A percentile compares a stretch with the other conserved stretches of the same genome.
Conservation (phyloP, 2,329 filamentous ascomycete genomes). For the Tympanopsis confertula region DNA sequence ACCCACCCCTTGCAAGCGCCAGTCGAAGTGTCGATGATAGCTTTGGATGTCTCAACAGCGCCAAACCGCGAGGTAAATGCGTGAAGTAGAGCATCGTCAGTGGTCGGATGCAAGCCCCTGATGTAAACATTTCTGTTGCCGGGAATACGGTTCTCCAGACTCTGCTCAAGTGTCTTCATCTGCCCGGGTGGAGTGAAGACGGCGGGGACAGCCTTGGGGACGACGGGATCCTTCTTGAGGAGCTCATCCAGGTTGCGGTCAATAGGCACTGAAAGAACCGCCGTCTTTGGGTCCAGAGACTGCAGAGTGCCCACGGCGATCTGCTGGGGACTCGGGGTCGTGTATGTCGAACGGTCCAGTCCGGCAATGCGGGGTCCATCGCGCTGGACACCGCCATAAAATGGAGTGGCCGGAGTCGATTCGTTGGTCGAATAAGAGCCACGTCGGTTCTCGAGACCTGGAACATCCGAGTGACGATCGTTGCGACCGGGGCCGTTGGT, state of each 20-base stretch:
- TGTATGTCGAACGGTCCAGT: constrained; percentile 53
- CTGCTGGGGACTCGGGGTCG: constrained; percentile 55
- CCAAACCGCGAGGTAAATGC: constrained; percentile 80
- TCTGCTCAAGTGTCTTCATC: constrained; percentile 83
- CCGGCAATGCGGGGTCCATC: constrained; percentile 45
- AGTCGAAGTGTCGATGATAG: constrained; percentile 89
- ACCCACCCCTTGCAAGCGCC: constrained; percentile 90
- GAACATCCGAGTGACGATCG: constrained; percentile 40
- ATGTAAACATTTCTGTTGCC: constrained; percentile 98
- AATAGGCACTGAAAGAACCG: constrained; percentile 17
- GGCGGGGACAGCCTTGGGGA: constrained; percentile 82
- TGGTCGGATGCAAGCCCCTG: constrained; percentile 86
- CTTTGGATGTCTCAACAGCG: constrained; percentile 90
- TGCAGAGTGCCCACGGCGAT: constrained; percentile 27
- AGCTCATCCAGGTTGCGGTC: constrained; percentile 51
- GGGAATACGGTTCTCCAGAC: constrained; percentile 78
- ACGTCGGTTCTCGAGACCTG: constrained; percentile 52
- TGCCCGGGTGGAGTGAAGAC: constrained; percentile 76
- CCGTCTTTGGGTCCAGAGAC: constrained; percentile 26
- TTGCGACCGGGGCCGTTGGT: constrained; percentile 30
- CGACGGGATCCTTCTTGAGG: constrained; percentile 64
- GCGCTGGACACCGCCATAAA: constrained; percentile 46
- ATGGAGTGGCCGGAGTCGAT: constrained; percentile 54
- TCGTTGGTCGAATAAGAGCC: constrained; percentile 59
- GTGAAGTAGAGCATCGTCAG: constrained; percentile 79